Evolutionary conservation across 345 rosid species (phyloP).

Genomic region (Pistacia integerrima): DNA sequence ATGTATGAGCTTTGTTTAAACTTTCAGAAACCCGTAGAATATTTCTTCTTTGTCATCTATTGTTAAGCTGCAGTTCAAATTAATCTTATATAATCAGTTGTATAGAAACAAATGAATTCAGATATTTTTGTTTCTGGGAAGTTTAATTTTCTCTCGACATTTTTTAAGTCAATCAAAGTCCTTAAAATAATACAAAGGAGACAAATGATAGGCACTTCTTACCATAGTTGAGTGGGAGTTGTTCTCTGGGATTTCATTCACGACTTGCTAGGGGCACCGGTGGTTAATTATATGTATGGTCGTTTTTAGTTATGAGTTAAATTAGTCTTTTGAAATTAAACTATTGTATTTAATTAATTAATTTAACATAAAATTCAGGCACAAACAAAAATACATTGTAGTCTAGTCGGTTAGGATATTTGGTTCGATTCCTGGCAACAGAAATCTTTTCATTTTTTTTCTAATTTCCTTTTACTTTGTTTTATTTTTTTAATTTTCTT

Average conservation of each 20-base stretch:
- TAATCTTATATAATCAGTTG: conserved; percentile 15
- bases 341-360: no score
- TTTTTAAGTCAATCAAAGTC: background rate
- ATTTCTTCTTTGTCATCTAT: conserved; percentile 1
- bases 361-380: no score
- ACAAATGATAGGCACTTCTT: no score
- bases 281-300: no score
- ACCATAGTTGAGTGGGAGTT: background rate
- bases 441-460: conserved; percentile 19
- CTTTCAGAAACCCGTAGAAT: background rate
- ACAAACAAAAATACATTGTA: conserved; percentile 42
- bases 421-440: conserved; percentile 80
- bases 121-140: background rate
- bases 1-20: conserved; percentile 50
- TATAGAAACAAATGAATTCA: conserved; percentile 19
- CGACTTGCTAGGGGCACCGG: no score
- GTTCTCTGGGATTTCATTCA: background rate
- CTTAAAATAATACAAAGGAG: background rate
- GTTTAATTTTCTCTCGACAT: background rate
- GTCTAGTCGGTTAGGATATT: conserved; percentile 76
- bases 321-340: no score
- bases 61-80: conserved; percentile 2
- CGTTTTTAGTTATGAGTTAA: no score
- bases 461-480: no score
- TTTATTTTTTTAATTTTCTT: no score